These are phyloP conservation scores for Coemansia sp. DNA, from an alignment of 192 early-diverging fungal species.

Conservation along the genomic window DNA sequence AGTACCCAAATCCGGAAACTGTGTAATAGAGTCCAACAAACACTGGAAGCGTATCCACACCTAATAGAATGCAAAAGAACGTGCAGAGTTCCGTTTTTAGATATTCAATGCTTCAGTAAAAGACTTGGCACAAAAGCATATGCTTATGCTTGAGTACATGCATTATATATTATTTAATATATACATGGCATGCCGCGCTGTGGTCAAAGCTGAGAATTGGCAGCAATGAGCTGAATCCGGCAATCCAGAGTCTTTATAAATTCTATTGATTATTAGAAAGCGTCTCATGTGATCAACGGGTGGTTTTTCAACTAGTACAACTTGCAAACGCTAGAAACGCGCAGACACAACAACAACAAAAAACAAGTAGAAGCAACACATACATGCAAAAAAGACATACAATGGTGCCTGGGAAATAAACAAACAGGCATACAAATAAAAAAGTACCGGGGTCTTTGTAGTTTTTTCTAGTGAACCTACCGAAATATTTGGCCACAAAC, in stretches of 20 bases:
- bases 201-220: neutral
- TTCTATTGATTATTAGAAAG: too few species aligned
- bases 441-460: too few species aligned
- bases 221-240: neutral
- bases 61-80: constrained; percentile 32
- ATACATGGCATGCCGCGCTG: neutral
- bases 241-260: too few species aligned
- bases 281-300: too few species aligned
- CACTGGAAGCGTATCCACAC: constrained; percentile 47
- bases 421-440: neutral
- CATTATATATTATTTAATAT: constrained; percentile 1
- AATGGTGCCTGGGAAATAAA: neutral
- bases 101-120: too few species aligned
- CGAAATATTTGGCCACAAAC: constrained; percentile 50
- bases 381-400: too few species aligned
- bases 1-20: constrained; percentile 41
- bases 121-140: too few species aligned
- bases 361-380: too few species aligned
- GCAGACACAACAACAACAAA: too few species aligned
- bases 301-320: too few species aligned
- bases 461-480: constrained; percentile 21
- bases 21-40: constrained; percentile 53
- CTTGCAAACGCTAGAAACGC: too few species aligned
- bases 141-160: neutral
- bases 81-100: too few species aligned